These are phyloP conservation scores for Debaryomyces prosopidis DNA, from an alignment of 805 yeast genomes.

Conservation along the genomic window DNA sequence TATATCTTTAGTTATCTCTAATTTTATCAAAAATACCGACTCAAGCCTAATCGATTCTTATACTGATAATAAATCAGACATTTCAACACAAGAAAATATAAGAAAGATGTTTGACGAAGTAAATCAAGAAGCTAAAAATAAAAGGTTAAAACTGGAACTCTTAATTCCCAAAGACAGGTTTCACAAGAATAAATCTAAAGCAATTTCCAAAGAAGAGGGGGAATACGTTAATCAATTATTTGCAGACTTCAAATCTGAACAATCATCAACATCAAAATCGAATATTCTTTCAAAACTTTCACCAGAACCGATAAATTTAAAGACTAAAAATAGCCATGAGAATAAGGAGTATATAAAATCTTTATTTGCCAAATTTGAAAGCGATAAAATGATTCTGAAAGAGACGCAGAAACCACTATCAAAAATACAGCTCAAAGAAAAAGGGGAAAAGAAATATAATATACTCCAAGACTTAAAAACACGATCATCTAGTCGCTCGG, in stretches of 20 bases:
- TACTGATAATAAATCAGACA: slow-evolving; percentile 7
- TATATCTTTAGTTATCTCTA: slow-evolving; percentile 52
- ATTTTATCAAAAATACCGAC: slow-evolving; percentile 48
- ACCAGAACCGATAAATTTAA: background rate
- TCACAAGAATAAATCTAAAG: slow-evolving; percentile 1
- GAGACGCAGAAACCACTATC: background rate
- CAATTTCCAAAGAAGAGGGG: slow-evolving; percentile 18
- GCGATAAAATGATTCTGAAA: background rate
- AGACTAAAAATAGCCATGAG: slow-evolving; percentile 8
- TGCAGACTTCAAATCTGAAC: slow-evolving; percentile 15
- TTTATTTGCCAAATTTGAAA: slow-evolving; percentile 17
- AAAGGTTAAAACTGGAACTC: background rate
- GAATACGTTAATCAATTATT: slow-evolving; percentile 30
- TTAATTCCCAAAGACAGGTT: background rate
- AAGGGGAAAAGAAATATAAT: slow-evolving; percentile 4
- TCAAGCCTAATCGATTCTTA: slow-evolving; percentile 34
- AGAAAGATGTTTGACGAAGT: slow-evolving; percentile 15
- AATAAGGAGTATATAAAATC: slow-evolving; percentile 18
- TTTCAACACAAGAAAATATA: slow-evolving; percentile 6
- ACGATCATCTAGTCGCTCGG: background rate
- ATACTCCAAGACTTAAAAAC: background rate
- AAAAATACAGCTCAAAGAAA: slow-evolving; percentile 4
- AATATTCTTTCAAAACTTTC: background rate
- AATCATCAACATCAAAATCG: background rate
- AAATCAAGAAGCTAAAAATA: slow-evolving; percentile 2